Evolutionary conservation across 1,284 basidiomycete genomes (phyloP).

Genomic region (Chondrostereum purpureum): DNA sequence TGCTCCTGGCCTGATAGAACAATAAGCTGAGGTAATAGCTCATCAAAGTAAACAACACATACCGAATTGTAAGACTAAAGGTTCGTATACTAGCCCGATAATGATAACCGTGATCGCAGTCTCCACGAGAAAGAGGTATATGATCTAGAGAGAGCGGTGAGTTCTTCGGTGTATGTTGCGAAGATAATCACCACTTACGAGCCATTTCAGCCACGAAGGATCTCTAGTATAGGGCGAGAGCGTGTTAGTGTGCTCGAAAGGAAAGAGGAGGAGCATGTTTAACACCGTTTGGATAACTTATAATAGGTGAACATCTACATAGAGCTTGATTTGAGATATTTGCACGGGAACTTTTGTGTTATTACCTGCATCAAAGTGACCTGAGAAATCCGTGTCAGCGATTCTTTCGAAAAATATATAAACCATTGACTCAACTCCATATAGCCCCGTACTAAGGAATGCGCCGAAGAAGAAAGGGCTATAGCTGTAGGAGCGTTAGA

Average conservation of each 20-base stretch:
- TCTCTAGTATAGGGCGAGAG: slow-evolving; percentile 15
- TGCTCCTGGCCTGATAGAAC: slow-evolving; percentile 3
- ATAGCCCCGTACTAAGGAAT: not conserved
- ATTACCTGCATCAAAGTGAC: not conserved
- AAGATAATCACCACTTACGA: slow-evolving; percentile 14
- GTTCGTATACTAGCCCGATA: slow-evolving; percentile 27
- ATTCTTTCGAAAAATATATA: not conserved
- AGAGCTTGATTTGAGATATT: not conserved
- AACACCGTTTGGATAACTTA: slow-evolving; percentile 21
- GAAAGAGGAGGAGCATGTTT: not conserved
- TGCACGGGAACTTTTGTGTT: not conserved
- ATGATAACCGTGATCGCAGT: slow-evolving; percentile 22
- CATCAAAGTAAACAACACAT: slow-evolving; percentile 5
- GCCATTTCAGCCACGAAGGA: slow-evolving; percentile 18
- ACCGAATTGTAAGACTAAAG: slow-evolving; percentile 27
- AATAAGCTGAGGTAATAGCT: not conserved
- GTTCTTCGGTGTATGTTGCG: not conserved
- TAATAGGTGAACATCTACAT: slow-evolving; percentile 22
- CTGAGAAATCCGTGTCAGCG: not conserved
- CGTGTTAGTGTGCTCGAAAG: not conserved
- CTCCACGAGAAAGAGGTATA: slow-evolving; percentile 25
- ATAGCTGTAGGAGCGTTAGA: not conserved
- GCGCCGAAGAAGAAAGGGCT: not conserved
- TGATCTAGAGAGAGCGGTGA: slow-evolving; percentile 16
- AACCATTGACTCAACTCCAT: slow-evolving; percentile 1